Base-by-base conservation (phyloP, 2,329 filamentous ascomycete species). In the Plenodomus lindquistii region DNA sequence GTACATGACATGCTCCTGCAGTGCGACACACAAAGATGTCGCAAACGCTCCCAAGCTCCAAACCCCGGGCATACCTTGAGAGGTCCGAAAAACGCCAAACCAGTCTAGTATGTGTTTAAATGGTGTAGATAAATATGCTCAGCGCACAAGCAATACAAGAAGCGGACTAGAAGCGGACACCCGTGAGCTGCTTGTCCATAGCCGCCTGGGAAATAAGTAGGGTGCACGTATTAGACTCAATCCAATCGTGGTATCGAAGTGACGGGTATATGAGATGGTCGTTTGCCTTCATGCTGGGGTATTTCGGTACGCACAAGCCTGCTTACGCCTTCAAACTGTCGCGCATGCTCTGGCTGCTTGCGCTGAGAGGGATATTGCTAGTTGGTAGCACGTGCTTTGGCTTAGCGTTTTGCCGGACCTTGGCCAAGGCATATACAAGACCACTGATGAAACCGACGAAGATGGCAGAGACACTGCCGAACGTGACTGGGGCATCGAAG, bases 391-490 rank as follows among this genome's bases (percentile, higher is more conserved):
- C 75, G 17, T 83, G 79, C 65, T 82, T 85, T 75, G 86, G 79
- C 65, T 83, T 79, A 60, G 81, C 81, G 48, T 84, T 85, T 74
- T 96, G 89, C 74, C 88, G 86, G 57, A 96, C 81, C 80, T 95
- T 95, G 58, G 91, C 87, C 65, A 91, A 82, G 3, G 94, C 82
- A 63, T 96, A 99, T 18, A 99, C 89, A 46, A 97, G 83, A 59
- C 94, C 94, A 63, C 89, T 94, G 62, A 97, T 75, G 73, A 97
- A 97, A 29, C 93, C 94, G 50, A 99, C 82, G 52, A 86, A 80
- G 66, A 99, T 97, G 62, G 94, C 94, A 18, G 90, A 90, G 10
- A 96, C 89, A 68, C 90, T 94, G 62, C 91, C 91, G 54, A 97
- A 83, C 0, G 94, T 97, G 62, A 96, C 88, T 0, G 94, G 92